A percentile compares a stretch with the other conserved stretches of the same genome.
These are phyloP conservation scores for Fusarium sp. DNA, from an alignment of 2,329 filamentous ascomycete species.

Conservation along the genomic window DNA sequence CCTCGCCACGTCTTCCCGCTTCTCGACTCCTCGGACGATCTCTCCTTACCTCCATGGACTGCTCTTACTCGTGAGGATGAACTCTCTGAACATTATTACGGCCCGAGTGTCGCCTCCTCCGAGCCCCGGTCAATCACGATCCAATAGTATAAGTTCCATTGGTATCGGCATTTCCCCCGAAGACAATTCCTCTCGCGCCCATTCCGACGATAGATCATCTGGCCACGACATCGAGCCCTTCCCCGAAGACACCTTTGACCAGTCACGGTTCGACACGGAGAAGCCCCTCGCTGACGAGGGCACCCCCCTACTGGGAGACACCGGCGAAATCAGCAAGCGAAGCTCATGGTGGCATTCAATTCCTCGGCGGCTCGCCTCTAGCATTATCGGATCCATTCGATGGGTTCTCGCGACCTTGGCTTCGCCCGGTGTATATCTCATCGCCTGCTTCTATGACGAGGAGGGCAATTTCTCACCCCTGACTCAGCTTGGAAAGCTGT, in stretches of 20 bases:
- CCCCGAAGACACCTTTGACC: conserved; percentile 56
- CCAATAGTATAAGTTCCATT: conserved; percentile 72
- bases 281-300: conserved; percentile 69
- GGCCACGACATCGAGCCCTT: conserved; percentile 53
- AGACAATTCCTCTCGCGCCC: conserved; percentile 50
- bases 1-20: conserved; percentile 11
- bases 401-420: conserved; percentile 85
- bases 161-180: conserved; percentile 63
- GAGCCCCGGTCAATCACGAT: conserved; percentile 70
- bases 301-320: conserved; percentile 70
- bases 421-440: conserved; percentile 85
- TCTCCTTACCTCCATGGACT: conserved; percentile 66
- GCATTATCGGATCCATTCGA: conserved; percentile 82
- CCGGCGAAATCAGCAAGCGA: conserved; percentile 55
- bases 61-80: conserved; percentile 79
- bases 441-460: conserved; percentile 87
- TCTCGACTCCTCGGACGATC: conserved; percentile 14
- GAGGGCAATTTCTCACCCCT: conserved; percentile 85
- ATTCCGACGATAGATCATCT: conserved; percentile 53
- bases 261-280: conserved; percentile 57
- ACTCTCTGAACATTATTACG: conserved; percentile 95
- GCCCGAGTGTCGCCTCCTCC: conserved; percentile 80
- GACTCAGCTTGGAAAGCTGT: conserved; percentile 78
- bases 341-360: conserved; percentile 69
- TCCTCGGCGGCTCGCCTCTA: conserved; percentile 79